Evolutionary conservation across 2,329 filamentous ascomycete species (phyloP).

Genomic region (Epichloe hybrida): DNA sequence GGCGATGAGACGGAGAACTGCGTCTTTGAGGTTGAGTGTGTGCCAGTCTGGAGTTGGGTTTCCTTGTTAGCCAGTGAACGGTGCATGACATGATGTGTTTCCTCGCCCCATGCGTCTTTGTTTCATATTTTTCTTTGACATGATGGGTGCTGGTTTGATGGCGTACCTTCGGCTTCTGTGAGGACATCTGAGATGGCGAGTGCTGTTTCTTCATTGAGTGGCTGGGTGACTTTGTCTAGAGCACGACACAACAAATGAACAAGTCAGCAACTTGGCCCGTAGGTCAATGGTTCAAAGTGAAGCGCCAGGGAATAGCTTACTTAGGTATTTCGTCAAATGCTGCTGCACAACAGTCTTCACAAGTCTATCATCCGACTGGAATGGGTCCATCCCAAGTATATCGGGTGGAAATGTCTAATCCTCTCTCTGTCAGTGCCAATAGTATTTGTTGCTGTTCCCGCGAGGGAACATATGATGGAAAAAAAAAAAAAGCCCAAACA

Average conservation of each 20-base stretch:
- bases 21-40: not conserved
- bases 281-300: not conserved
- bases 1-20: not conserved
- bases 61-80: too few species aligned
- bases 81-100: too few species aligned
- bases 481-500: not conserved
- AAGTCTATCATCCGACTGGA: not conserved
- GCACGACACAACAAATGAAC: not conserved
- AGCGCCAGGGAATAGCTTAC: not conserved
- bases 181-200: not conserved
- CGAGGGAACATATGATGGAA: not conserved
- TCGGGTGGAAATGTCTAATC: not conserved
- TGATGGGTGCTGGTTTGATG: not conserved
- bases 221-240: not conserved
- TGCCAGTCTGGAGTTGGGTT: slow-evolving; percentile 1
- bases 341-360: not conserved
- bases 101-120: not conserved
- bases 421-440: not conserved
- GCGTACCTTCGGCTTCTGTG: not conserved
- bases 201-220: not conserved
- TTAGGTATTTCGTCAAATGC: not conserved
- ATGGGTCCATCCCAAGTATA: not conserved
- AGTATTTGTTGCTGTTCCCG: not conserved
- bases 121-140: not conserved
- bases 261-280: not conserved